Conservation (phyloP, 148 eudicot species). For the Vaccinium myrtillus region DNA sequence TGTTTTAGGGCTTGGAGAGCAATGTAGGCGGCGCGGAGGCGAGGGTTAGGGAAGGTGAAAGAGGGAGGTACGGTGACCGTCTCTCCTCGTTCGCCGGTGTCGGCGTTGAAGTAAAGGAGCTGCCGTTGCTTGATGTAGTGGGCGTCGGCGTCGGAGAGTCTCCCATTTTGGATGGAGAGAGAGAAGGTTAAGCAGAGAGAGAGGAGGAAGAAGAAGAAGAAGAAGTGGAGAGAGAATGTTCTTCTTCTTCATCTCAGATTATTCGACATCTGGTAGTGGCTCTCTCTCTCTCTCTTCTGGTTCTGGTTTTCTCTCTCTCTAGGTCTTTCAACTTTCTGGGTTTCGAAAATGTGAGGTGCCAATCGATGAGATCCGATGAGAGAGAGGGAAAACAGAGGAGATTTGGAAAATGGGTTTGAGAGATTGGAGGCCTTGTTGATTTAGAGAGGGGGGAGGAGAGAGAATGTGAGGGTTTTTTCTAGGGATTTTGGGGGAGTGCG, state of each 20-base stretch:
- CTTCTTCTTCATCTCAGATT: constrained; percentile 42
- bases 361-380: constrained; percentile 24
- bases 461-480: constrained; percentile 23
- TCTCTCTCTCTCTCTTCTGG: not conserved
- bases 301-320: not conserved
- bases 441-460: constrained; percentile 21
- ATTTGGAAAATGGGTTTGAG: constrained; percentile 20
- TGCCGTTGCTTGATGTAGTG: constrained; percentile 52
- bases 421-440: not conserved
- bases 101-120: constrained; percentile 64
- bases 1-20: constrained; percentile 83
- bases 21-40: constrained; percentile 73
- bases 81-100: constrained; percentile 73
- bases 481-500: constrained; percentile 36
- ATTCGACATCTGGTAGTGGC: constrained; percentile 31
- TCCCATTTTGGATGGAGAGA: constrained; percentile 23
- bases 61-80: constrained; percentile 42
- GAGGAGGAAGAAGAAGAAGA: not conserved
- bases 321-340: not conserved
- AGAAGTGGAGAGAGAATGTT: not conserved
- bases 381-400: not conserved
- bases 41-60: constrained; percentile 43
- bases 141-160: constrained; percentile 44
- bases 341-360: constrained; percentile 9
- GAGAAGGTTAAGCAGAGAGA: constrained; percentile 1